Evolutionary conservation across 2,329 filamentous ascomycete genomes (phyloP), one percentile per base, ranked within the genome.

Genomic region (Ceratocystiopsis sp.): DNA sequence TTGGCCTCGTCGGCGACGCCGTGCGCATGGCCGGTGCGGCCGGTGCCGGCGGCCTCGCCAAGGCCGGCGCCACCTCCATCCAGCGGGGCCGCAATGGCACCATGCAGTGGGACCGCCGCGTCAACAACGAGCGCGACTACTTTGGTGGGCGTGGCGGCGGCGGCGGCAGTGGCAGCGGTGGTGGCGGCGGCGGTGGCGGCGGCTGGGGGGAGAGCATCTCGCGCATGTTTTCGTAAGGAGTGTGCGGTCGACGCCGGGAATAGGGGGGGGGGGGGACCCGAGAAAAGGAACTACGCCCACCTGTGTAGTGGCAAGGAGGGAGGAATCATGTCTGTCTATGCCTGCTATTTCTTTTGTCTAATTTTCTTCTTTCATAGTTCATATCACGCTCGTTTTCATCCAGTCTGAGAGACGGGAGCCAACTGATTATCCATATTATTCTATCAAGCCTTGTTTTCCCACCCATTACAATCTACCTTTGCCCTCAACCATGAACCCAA

Each of bases 1-100:
- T 66, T 29, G 69, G 71, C 15, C 57, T 73, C 29, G 64, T 74
- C 35, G 61, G 67, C 48, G 71, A 75, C 53, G 71, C 71, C 37
- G 62, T 74, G 44, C 63, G 65, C 51, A 68, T 75, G 66, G 69
- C 68, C 6, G 59, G 59, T 34, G 60, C 55, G 37, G 47, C 54
- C 39, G 54, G 54, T 34, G 36, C 40, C 17, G 49, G 45, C 7
- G 49, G 46, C 7, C 45, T 47, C 4, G 49, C 38, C 3, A 50
- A 49, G 35, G 48, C 51, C 12, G 48, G 50, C 33, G 46, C 51
- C 21, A 47, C 48, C 32, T 46, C 42, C 42, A 50, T 67, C 44
- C 57, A 64, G 51, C 59, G 53, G 37, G 56, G 54, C 43, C 54
- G 52, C 38, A 51, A 53, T 39, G 58, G 53, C 38, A 56, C 51